Conservation (phyloP, 768 basidiomycete genomes). For the Gelatoporia subvermispora region DNA sequence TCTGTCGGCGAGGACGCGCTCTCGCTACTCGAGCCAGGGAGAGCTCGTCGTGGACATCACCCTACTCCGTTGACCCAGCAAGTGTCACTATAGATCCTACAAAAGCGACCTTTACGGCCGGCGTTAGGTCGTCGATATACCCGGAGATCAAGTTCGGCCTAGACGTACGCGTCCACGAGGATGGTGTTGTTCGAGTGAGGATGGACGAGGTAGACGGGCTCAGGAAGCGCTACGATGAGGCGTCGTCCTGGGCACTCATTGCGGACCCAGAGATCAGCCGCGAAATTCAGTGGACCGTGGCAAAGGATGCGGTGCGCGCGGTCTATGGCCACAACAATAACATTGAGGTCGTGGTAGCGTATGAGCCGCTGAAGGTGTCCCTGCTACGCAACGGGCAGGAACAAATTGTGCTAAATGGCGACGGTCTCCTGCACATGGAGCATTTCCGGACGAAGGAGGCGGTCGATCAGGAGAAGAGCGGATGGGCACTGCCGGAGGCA, state of each 20-base stretch:
- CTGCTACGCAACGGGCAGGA: conserved; percentile 71
- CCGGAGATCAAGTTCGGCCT: conserved; percentile 80
- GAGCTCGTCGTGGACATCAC: conserved; percentile 69
- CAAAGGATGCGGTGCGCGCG: conserved; percentile 60
- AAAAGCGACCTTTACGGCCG: conserved; percentile 64
- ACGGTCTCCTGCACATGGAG: conserved; percentile 94
- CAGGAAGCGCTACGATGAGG: conserved; percentile 85
- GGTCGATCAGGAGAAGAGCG: conserved; percentile 38
- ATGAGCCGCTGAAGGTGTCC: conserved; percentile 70
- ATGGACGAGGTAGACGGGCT: conserved; percentile 85
- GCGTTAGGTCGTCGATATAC: conserved; percentile 77
- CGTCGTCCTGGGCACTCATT: conserved; percentile 83
- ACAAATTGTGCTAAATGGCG: conserved; percentile 85
- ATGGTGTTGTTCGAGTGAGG: conserved; percentile 87
- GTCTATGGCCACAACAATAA: conserved; percentile 61
- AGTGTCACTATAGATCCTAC: conserved; percentile 48
- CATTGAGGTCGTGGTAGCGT: conserved; percentile 62
- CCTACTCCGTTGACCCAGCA: conserved; percentile 69
- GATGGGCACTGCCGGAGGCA: conserved; percentile 22
- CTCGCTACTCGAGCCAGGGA: conserved; percentile 70
- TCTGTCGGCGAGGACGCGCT: conserved; percentile 88
- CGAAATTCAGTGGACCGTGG: conserved; percentile 58
- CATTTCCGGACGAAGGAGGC: conserved; percentile 79
- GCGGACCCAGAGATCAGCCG: conserved; percentile 62
- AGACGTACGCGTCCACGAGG: conserved; percentile 77